Evolutionary conservation across 1,139 yeast species (phyloP).

Genomic region (Ogataea hybrid): DNA sequence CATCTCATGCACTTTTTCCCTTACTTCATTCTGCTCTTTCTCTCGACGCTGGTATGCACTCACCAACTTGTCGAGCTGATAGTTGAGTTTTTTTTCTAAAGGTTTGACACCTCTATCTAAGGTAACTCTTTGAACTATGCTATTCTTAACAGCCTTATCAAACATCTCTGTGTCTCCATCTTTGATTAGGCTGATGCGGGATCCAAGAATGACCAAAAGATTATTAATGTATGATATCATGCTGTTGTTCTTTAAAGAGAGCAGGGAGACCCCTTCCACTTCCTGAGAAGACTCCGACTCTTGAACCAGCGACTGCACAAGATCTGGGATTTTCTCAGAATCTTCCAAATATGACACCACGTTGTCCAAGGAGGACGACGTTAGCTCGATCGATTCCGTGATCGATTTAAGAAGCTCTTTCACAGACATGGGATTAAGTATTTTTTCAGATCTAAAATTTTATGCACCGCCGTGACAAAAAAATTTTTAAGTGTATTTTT

Average conservation of each 20-base stretch:
- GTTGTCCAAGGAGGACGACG: conserved; percentile 33
- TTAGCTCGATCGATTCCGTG: conserved; percentile 33
- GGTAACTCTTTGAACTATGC: conserved; percentile 72
- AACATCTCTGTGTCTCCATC: conserved; percentile 28
- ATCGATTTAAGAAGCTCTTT: conserved; percentile 45
- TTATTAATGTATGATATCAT: conserved; percentile 77
- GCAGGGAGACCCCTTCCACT: conserved; percentile 66
- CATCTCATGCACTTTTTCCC: conserved; percentile 28
- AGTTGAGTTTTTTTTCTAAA: conserved; percentile 77
- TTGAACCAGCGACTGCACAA: conserved; percentile 21
- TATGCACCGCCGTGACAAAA: conserved; percentile 10
- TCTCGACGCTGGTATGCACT: conserved; percentile 72
- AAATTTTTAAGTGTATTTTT: conserved; percentile 13
- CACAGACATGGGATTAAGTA: conserved; percentile 25
- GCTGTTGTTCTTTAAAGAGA: conserved; percentile 73
- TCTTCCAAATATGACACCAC: conserved; percentile 22
- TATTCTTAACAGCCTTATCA: conserved; percentile 47
- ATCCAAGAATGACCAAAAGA: conserved; percentile 54
- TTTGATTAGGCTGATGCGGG: conserved; percentile 43
- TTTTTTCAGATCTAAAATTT: conserved; percentile 11
- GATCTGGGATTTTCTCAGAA: conserved; percentile 30
- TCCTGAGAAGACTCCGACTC: conserved; percentile 15
- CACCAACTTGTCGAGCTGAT: conserved; percentile 87
- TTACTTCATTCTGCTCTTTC: conserved; percentile 40
- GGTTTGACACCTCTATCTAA: conserved; percentile 92